These are phyloP conservation scores for Lupinus albus DNA, from an alignment of 306 rosid species.

Conservation along the genomic window DNA sequence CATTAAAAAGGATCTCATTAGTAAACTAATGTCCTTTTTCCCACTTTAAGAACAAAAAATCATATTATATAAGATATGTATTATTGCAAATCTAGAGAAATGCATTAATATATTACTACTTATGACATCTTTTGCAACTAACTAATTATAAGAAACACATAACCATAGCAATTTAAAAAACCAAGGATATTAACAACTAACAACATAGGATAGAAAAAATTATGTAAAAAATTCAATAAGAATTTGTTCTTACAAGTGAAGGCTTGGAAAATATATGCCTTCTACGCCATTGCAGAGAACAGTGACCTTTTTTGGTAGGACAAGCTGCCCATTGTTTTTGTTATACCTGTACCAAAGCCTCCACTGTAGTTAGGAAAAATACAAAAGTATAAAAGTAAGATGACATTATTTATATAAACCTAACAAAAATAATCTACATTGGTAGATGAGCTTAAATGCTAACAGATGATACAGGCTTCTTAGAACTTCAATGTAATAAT, in stretches of 20 bases:
- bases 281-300: conserved; percentile 93
- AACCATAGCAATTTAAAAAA: neutral
- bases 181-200: conserved; percentile 1
- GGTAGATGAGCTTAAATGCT: conserved; percentile 29
- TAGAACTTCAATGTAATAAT: neutral
- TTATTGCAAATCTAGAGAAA: conserved; percentile 28
- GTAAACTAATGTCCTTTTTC: conserved; percentile 20
- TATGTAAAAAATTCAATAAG: conserved; percentile 26
- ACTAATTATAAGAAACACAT: conserved; percentile 11
- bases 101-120: conserved; percentile 11
- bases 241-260: conserved; percentile 78
- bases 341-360: conserved; percentile 55
- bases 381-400: conserved; percentile 3
- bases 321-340: conserved; percentile 58
- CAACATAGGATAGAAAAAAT: neutral
- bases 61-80: conserved; percentile 12
- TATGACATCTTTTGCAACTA: too few species aligned
- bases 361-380: conserved; percentile 43
- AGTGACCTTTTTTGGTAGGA: conserved; percentile 78
- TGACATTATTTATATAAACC: neutral
- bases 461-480: neutral
- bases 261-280: conserved; percentile 97
- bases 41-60: conserved; percentile 15
- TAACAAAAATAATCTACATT: conserved; percentile 11
- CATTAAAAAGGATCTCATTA: neutral